These are phyloP conservation scores for Paraurostyla sp. DNA, from an alignment of 73 alveolate species.

Conservation along the genomic window DNA sequence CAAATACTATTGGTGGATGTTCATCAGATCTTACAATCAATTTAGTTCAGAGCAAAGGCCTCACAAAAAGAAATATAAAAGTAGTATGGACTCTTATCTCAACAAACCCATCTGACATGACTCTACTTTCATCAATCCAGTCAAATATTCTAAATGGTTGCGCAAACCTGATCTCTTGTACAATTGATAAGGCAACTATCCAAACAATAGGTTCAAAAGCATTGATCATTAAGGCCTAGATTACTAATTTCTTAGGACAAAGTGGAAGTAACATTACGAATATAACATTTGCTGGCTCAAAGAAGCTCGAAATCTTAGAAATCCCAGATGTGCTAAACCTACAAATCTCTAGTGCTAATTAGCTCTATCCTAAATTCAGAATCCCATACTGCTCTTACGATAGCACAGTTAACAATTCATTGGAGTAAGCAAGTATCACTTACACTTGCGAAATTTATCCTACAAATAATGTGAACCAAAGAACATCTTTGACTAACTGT, in stretches of 20 bases:
- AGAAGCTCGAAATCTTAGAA: constrained; percentile 18
- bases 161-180: background rate
- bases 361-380: constrained; percentile 27
- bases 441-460: constrained; percentile 20
- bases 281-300: background rate
- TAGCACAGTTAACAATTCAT: constrained; percentile 7
- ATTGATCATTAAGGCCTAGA: background rate
- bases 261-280: background rate
- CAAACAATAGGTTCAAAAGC: background rate
- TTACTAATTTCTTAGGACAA: constrained; percentile 22
- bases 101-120: constrained; percentile 17
- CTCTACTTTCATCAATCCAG: background rate
- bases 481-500: background rate
- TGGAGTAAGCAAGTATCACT: background rate
- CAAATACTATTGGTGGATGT: constrained; percentile 2
- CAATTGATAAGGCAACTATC: background rate
- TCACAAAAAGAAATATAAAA: constrained; percentile 22
- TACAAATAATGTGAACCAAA: background rate
- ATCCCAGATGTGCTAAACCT: constrained; percentile 14
- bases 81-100: constrained; percentile 38
- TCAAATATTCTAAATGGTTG: background rate
- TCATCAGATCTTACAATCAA: background rate
- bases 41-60: constrained; percentile 5
- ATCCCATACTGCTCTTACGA: constrained; percentile 41
- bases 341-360: background rate